phyloP scores from a whole-genome alignment of 2,329 filamentous ascomycete species.

The Hymenoscyphus salicellus region DNA sequence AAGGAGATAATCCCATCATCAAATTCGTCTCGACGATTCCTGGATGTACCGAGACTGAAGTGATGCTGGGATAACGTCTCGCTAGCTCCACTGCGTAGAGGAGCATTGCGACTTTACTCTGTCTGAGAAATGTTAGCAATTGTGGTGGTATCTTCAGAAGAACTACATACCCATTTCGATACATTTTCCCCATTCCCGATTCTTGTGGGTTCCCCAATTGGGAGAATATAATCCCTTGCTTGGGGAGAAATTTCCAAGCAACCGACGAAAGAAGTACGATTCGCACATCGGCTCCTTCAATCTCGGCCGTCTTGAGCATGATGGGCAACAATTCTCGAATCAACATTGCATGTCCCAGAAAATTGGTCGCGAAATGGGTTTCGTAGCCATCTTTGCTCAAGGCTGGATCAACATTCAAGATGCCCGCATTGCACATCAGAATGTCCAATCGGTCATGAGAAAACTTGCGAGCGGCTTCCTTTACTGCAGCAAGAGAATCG shows the following conservation, averaged over 20 bases:
- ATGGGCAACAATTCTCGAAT: conserved; percentile 38
- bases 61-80: conserved; percentile 40
- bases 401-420: conserved; percentile 40
- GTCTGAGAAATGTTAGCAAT: conserved; percentile 32
- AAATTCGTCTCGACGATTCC: conserved; percentile 31
- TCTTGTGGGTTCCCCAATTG: conserved; percentile 16
- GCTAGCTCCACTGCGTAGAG: conserved; percentile 44
- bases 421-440: conserved; percentile 46
- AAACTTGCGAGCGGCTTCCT: conserved; percentile 40
- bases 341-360: conserved; percentile 47
- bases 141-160: not conserved
- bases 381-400: conserved; percentile 47
- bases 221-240: conserved; percentile 15
- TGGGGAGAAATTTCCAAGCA: conserved; percentile 12
- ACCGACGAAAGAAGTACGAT: conserved; percentile 21
- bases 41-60: conserved; percentile 41
- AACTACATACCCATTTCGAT: conserved; percentile 12
- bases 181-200: conserved; percentile 5
- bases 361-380: conserved; percentile 47
- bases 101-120: conserved; percentile 49
- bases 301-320: conserved; percentile 31
- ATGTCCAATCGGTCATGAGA: conserved; percentile 42
- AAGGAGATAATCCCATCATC: not conserved
- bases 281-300: conserved; percentile 21
- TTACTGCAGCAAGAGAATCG: conserved; percentile 42